phyloP scores from a whole-genome alignment of 306 rosid genomes.

The Fragaria nilgerrensis region DNA sequence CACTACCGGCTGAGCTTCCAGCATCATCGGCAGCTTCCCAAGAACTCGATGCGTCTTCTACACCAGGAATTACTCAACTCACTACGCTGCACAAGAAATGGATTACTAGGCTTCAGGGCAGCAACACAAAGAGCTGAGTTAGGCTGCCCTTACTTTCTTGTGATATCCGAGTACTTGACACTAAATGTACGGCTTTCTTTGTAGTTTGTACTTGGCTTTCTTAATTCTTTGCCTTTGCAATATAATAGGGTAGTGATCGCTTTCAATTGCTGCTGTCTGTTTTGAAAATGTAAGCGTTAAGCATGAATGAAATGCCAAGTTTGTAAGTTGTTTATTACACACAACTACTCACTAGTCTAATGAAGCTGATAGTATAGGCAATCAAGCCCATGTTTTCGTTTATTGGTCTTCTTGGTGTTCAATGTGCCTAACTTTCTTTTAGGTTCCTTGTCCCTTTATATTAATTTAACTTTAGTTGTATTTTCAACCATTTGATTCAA shows the following conservation, averaged over 20 bases:
- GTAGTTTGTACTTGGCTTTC: neutral
- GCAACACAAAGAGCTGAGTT: conserved; percentile 40
- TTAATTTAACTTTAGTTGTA: neutral
- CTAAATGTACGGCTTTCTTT: conserved; percentile 8
- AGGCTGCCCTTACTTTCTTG: conserved; percentile 2
- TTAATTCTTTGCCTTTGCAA: neutral
- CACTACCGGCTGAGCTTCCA: conserved; percentile 98
- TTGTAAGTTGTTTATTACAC: too few species aligned
- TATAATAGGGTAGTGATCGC: neutral
- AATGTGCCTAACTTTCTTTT: neutral
- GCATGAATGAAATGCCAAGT: neutral
- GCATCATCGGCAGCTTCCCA: conserved; percentile 33
- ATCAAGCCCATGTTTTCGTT: neutral
- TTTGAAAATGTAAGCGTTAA: neutral
- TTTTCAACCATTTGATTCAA: conserved; percentile 1
- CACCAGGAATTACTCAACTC: conserved; percentile 23
- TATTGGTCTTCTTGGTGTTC: neutral
- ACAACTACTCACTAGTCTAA: neutral
- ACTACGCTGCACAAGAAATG: conserved; percentile 75
- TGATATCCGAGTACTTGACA: neutral
- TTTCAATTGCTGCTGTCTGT: neutral
- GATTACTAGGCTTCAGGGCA: conserved; percentile 73
- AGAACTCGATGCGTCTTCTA: conserved; percentile 28
- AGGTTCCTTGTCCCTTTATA: neutral
- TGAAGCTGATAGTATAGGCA: neutral